phyloP scores from a whole-genome alignment of 2,329 filamentous ascomycete species.

The Calcarisporium arbuscula region DNA sequence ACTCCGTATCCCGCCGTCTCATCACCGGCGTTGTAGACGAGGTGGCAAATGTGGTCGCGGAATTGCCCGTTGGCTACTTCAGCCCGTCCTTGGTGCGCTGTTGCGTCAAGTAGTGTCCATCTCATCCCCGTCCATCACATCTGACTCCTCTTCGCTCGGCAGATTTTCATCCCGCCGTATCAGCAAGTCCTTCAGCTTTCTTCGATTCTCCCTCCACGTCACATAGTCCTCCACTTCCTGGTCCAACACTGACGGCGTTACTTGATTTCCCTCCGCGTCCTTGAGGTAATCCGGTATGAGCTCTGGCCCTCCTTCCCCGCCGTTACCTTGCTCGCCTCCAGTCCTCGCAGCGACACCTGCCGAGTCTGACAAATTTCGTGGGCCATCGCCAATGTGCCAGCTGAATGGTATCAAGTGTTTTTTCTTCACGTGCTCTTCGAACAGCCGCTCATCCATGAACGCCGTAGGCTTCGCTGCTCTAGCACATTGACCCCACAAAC shows the following conservation, averaged over 20 bases:
- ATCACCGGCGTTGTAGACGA: no score
- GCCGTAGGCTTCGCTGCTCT: conserved; percentile 9
- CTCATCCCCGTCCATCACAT: conserved; percentile 20
- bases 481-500: conserved; percentile 27
- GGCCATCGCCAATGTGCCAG: conserved; percentile 57
- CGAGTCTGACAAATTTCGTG: no score
- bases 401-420: conserved; percentile 45
- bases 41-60: no score
- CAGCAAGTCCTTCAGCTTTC: conserved; percentile 37
- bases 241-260: conserved; percentile 50
- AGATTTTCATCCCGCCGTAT: conserved; percentile 40
- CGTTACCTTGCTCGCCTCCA: conserved; percentile 13
- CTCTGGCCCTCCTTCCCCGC: conserved; percentile 19
- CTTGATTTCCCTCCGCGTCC: conserved; percentile 45
- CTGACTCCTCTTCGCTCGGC: conserved; percentile 36
- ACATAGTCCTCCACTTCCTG: conserved; percentile 44
- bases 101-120: conserved; percentile 3
- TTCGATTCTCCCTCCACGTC: conserved; percentile 37
- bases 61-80: no score
- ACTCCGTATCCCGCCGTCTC: no score
- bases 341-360: no score
- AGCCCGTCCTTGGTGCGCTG: no score
- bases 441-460: conserved; percentile 31
- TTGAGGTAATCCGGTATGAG: conserved; percentile 44
- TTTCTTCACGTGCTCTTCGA: conserved; percentile 46